phyloP scores from a whole-genome alignment of 768 basidiomycete genomes.

The Rhodocollybia butyracea region DNA sequence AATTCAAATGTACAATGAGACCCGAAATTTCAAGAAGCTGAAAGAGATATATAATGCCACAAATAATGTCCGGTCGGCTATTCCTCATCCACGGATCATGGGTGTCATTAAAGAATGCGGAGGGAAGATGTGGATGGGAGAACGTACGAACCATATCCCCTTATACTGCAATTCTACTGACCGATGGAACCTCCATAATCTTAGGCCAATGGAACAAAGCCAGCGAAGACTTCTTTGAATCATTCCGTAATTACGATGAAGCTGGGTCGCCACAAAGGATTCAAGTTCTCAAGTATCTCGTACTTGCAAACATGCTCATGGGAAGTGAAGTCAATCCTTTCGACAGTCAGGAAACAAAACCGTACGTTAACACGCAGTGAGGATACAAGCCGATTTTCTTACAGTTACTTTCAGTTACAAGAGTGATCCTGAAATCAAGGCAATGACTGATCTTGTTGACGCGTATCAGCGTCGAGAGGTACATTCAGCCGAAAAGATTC shows the following conservation, averaged over 20 bases:
- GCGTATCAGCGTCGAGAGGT: constrained; percentile 97
- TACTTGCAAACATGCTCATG: constrained; percentile 96
- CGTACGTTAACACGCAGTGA: constrained; percentile 42
- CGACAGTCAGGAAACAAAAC: constrained; percentile 99
- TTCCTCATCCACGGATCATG: constrained; percentile 98
- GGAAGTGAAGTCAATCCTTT: constrained; percentile 99
- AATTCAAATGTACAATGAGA: constrained; percentile 99
- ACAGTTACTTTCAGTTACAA: constrained; percentile 62
- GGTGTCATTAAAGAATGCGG: constrained; percentile 99
- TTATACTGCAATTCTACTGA: background rate
- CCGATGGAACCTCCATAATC: no score
- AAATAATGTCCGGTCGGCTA: constrained; percentile 88
- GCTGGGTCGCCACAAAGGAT: constrained; percentile 95
- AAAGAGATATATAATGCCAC: constrained; percentile 99
- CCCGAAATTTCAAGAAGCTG: constrained; percentile 91
- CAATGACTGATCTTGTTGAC: constrained; percentile 96
- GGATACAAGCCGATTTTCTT: background rate
- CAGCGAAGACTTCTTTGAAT: constrained; percentile 98
- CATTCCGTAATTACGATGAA: constrained; percentile 98
- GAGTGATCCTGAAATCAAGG: constrained; percentile 92
- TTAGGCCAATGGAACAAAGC: constrained; percentile 95
- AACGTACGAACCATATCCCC: constrained; percentile 53
- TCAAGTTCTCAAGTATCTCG: constrained; percentile 97
- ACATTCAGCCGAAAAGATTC: constrained; percentile 94
- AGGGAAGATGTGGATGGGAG: constrained; percentile 99